phyloP scores from a whole-genome alignment of 441 rosid species.

The Gossypium gossypioides region DNA sequence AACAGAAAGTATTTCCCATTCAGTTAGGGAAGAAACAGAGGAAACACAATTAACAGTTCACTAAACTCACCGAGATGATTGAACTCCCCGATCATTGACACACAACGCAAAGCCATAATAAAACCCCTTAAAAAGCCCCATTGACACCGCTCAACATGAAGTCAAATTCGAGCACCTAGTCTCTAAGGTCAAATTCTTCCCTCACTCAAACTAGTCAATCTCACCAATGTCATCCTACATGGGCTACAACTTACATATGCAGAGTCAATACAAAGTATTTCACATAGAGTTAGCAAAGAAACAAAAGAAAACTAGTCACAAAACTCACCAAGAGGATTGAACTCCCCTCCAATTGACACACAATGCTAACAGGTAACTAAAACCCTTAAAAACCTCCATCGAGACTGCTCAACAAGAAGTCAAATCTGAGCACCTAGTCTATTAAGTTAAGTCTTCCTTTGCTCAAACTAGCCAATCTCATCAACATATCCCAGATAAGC shows the following conservation, averaged over 20 bases:
- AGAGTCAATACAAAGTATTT: background rate
- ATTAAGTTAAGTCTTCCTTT: background rate
- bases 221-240: background rate
- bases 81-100: no score
- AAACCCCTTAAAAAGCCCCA: no score
- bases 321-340: conserved; percentile 58
- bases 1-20: background rate
- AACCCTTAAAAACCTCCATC: background rate
- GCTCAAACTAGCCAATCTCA: background rate
- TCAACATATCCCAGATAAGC: background rate
- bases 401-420: background rate
- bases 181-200: background rate
- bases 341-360: conserved; percentile 48
- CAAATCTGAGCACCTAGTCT: background rate
- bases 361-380: background rate
- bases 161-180: no score
- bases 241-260: no score
- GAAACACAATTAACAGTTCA: background rate
- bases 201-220: background rate
- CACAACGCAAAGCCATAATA: no score
- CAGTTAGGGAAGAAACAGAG: background rate
- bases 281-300: background rate
- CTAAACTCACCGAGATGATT: conserved; percentile 31
- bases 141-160: no score
- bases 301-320: background rate